phyloP scores from a whole-genome alignment of 345 rosid genomes.

The Linum usitatissimum region DNA sequence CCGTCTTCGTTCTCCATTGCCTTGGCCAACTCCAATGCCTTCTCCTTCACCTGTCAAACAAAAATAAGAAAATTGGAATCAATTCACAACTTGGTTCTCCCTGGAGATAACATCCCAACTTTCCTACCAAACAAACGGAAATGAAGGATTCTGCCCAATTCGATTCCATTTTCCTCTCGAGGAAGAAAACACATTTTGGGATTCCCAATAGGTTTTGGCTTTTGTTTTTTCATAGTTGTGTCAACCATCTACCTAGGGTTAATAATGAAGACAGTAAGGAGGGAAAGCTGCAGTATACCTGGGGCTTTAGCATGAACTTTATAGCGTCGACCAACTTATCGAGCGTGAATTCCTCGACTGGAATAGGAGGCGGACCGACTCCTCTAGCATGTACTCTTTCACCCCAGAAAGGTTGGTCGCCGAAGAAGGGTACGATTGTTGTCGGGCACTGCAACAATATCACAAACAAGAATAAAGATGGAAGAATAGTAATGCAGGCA shows the following conservation, averaged over 20 bases:
- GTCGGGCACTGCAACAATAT: constrained; percentile 69
- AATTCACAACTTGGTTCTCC: too few species aligned
- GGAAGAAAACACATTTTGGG: too few species aligned
- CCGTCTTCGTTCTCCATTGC: constrained; percentile 96
- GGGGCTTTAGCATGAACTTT: constrained; percentile 49
- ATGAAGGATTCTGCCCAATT: too few species aligned
- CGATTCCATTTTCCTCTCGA: too few species aligned
- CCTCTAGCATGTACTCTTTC: constrained; percentile 80
- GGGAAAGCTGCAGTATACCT: constrained; percentile 26
- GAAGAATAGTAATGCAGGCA: too few species aligned
- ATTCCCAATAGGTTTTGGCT: too few species aligned
- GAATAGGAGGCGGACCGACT: constrained; percentile 89
- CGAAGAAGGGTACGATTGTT: constrained; percentile 88
- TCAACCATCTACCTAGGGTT: background rate
- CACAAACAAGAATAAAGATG: constrained; percentile 1
- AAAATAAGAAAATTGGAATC: too few species aligned
- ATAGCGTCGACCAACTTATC: constrained; percentile 67
- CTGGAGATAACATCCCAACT: too few species aligned
- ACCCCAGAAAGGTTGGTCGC: constrained; percentile 99
- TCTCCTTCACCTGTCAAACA: constrained; percentile 58
- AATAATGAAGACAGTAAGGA: background rate
- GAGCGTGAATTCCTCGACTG: constrained; percentile 79
- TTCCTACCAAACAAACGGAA: too few species aligned
- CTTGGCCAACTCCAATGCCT: constrained; percentile 71
- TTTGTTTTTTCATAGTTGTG: too few species aligned